These are phyloP conservation scores for Thermothelomyces thermophilus DNA, from an alignment of 2,329 filamentous ascomycete species.

Conservation along the genomic window DNA sequence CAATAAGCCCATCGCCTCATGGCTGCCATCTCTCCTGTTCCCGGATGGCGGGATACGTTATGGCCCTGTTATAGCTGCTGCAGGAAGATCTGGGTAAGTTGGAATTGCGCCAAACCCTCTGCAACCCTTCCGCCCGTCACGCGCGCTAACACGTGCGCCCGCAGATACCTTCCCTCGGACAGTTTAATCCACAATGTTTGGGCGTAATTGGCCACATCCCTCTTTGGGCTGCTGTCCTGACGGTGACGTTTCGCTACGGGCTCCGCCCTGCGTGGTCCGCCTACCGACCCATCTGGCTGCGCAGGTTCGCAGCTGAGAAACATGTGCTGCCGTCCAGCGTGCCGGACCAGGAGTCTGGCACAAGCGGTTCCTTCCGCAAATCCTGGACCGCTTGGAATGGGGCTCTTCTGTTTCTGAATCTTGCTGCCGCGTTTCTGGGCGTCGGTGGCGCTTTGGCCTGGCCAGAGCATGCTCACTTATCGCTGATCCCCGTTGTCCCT, in stretches of 20 bases:
- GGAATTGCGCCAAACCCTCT: conserved; percentile 10
- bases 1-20: neutral
- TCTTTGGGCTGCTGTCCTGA: conserved; percentile 26
- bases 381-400: conserved; percentile 29
- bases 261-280: conserved; percentile 28
- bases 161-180: conserved; percentile 28
- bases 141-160: conserved; percentile 5
- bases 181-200: conserved; percentile 29
- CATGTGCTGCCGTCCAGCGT: neutral
- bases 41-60: conserved; percentile 13
- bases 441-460: conserved; percentile 28
- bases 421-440: conserved; percentile 26
- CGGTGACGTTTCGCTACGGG: conserved; percentile 29
- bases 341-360: conserved; percentile 12
- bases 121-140: neutral
- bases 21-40: neutral
- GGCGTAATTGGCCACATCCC: conserved; percentile 30
- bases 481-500: conserved; percentile 30
- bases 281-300: conserved; percentile 31
- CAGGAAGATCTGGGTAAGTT: conserved; percentile 28
- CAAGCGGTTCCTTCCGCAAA: neutral
- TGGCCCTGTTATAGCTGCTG: conserved; percentile 32
- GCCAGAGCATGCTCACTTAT: conserved; percentile 25
- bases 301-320: conserved; percentile 29
- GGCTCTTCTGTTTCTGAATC: conserved; percentile 28